Evolutionary conservation across 2,329 filamentous ascomycete genomes (phyloP), one percentile per base, ranked within the genome.

Genomic region (Raffaelea ambrosiae): DNA sequence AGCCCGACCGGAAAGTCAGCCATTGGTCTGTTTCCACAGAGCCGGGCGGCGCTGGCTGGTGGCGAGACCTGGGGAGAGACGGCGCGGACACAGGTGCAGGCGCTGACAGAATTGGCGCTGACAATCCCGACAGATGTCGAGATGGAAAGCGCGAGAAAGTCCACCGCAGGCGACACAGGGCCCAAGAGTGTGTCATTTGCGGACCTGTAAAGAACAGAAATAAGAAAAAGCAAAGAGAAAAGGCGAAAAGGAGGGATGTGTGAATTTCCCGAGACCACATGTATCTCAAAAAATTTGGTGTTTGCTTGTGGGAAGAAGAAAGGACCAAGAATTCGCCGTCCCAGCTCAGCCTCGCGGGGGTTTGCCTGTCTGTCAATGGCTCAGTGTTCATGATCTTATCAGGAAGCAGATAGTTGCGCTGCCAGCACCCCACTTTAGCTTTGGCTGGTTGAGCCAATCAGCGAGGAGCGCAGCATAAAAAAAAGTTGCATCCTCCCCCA

Each of bases 51-150:
- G 14, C 26, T 51, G 35, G 48, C 44, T 2, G 21, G 22, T 16
- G 47, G 49, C 2, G n/a, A 47, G 18, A 54, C 54, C 4, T 56
- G 54, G 54, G 54, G 49, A 29, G 51, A 53, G 22, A 35, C 50
- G 38, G 54, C 53, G 4, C 51, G 47, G 21, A 35, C 43, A 36
- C 51, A 54, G 46, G 43, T 56, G 46, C 47, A 50, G 39, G 48
- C 48, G 33, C 40, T 56, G 38, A 38, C 48, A 13, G 48, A 45
- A 1, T 39, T 56, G 36, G 35, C 49, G 3, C 45, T 47, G 40
- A 53, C 53, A 41, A 39, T 55, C 29, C 51, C 50, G 11, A 39
- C 26, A 20, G 26, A 2, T 3, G 40, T 9, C 18, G 21, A 38
- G 22, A 9, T 39, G 40, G 10, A 7, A 29, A 13, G 13, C 26